phyloP scores from a whole-genome alignment of 495 filamentous ascomycete genomes.

The Cercophora samala region DNA sequence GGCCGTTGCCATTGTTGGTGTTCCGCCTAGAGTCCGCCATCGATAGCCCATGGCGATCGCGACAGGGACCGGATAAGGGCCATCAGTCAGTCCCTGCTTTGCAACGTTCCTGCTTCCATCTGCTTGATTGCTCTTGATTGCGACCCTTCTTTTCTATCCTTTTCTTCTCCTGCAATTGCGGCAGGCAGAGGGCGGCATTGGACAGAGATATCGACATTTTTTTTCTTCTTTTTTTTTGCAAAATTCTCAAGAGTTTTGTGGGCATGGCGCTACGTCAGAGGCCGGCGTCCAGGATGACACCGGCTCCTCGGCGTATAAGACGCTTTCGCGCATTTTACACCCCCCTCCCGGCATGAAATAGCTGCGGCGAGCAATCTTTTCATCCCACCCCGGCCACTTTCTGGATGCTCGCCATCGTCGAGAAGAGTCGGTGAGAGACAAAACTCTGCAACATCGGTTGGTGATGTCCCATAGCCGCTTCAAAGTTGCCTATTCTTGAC shows the following conservation, averaged over 20 bases:
- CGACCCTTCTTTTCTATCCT: constrained; percentile 17
- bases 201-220: constrained; percentile 26
- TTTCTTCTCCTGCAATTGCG: constrained; percentile 21
- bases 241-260: constrained; percentile 29
- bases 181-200: constrained; percentile 20
- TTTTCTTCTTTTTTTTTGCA: constrained; percentile 17
- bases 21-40: background rate
- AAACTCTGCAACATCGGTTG: constrained; percentile 24
- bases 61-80: constrained; percentile 5
- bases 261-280: constrained; percentile 35
- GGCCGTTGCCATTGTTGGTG: background rate
- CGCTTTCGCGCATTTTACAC: constrained; percentile 24
- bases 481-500: constrained; percentile 23
- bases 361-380: constrained; percentile 24
- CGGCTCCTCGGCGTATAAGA: constrained; percentile 27
- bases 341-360: constrained; percentile 23
- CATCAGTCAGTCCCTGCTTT: background rate
- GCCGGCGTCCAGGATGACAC: constrained; percentile 17
- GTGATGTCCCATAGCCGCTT: constrained; percentile 18
- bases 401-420: constrained; percentile 6
- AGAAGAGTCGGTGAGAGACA: constrained; percentile 34
- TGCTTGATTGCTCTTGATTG: constrained; percentile 1
- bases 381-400: constrained; percentile 9
- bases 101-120: constrained; percentile 5
- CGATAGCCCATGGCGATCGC: constrained; percentile 1